Evolutionary conservation across 2,329 filamentous ascomycete species (phyloP), one percentile per base, ranked within the genome.

Genomic region (Phoma sp.): DNA sequence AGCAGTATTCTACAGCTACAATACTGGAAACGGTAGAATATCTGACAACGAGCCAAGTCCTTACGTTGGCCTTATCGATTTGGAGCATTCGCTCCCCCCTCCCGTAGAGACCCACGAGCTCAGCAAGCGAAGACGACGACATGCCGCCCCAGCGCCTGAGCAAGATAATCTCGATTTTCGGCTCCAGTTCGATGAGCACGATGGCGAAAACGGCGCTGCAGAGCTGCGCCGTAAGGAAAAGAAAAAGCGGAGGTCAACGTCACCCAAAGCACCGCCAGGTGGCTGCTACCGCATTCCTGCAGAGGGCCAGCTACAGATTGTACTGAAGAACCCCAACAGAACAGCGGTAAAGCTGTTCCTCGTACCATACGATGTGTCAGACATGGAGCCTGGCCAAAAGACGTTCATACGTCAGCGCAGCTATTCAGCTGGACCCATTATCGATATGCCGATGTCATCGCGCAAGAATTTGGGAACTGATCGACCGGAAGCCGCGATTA

Each of bases 311-410:
- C 81, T 99, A 12, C 95, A 99, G 67, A 96, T 99, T 60, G 89
- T 99, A 57, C 91, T 99, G 73, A 98, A 98, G 74, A 99, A 98
- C 67, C 93, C 93, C 14, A 96, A 98, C 78, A 98, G 98, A 72
- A 98, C 95, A 3, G 95, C 95, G 1, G 93, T 98, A 48, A 98
- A 99, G 74, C 81, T 99, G 0, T 98, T 98, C 65, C 82, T 98
- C 20, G 86, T 99, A 2, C 95, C 93, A 0, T 99, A 98, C 65
- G 92, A 98, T 71, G 80, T 99, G 1, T 83, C 86, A 1, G 93
- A 92, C 45, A 99, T 99, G 93, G 89, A 95, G 57, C 85, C 92
- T 0, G 92, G 92, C 0, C 96, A 92, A 14, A 98, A 98, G 75
- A 99, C 95, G 0, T 98, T 98, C 65, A 89, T 99, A 56, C 87